These are phyloP conservation scores for Huntiella bhutanensis DNA, from an alignment of 2,329 filamentous ascomycete genomes.

Conservation along the genomic window DNA sequence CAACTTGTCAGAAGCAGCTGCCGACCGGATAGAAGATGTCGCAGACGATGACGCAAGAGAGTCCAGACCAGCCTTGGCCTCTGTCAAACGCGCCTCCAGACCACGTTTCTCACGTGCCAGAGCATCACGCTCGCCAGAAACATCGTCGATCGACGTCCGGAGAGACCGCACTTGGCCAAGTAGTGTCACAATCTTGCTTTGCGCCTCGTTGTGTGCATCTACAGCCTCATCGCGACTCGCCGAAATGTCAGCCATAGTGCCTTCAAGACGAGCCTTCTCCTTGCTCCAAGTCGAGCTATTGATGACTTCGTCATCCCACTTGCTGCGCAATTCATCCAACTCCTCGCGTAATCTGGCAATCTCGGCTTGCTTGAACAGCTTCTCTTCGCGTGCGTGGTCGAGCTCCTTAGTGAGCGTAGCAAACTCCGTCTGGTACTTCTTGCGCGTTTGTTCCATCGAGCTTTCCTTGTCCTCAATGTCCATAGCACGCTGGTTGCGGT, in stretches of 20 bases:
- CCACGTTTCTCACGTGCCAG: conserved; percentile 78
- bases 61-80: conserved; percentile 75
- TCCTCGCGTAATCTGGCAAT: conserved; percentile 83
- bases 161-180: conserved; percentile 76
- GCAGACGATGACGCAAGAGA: conserved; percentile 53
- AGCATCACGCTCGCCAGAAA: conserved; percentile 66
- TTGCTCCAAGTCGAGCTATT: conserved; percentile 98
- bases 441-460: conserved; percentile 88
- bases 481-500: conserved; percentile 82
- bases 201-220: conserved; percentile 82
- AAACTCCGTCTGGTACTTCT: conserved; percentile 93
- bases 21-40: conserved; percentile 74
- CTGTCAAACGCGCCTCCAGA: conserved; percentile 65
- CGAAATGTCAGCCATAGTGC: conserved; percentile 72
- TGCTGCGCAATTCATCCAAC: conserved; percentile 79
- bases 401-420: conserved; percentile 78
- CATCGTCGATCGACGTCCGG: conserved; percentile 68
- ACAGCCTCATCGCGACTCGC: conserved; percentile 88
- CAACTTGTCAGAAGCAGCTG: conserved; percentile 73
- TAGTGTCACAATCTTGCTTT: conserved; percentile 77
- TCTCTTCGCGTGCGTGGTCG: conserved; percentile 80
- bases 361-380: conserved; percentile 68
- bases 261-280: conserved; percentile 82
- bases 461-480: conserved; percentile 95
- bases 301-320: conserved; percentile 96